Percentiles rank a stretch among this genome's conserved stretches.
phyloP scores from a whole-genome alignment of 2,329 filamentous ascomycete species.

The Capronia coronata region DNA sequence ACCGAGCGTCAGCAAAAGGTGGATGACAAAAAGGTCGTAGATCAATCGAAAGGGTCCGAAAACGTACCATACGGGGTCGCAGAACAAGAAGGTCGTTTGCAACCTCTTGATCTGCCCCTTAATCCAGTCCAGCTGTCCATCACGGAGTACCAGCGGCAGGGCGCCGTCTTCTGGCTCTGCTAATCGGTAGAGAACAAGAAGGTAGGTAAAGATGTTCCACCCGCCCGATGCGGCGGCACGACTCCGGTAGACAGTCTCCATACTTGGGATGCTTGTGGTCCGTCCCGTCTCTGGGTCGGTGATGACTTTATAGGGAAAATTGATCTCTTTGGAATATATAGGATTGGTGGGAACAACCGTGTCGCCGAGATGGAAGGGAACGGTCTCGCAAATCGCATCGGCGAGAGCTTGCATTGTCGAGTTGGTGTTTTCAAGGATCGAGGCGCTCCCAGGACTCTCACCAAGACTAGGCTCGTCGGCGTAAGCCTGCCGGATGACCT shows the following conservation, averaged over 20 bases:
- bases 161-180: constrained; percentile 26
- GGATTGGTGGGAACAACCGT: constrained; percentile 22
- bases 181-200: constrained; percentile 22
- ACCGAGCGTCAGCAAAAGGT: not conserved
- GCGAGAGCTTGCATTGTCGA: constrained; percentile 22
- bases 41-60: not conserved
- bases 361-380: constrained; percentile 27
- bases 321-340: constrained; percentile 15
- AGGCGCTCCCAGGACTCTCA: not conserved
- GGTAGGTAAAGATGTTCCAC: constrained; percentile 24
- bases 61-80: constrained; percentile 19
- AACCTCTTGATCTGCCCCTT: constrained; percentile 26
- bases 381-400: constrained; percentile 22
- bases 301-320: constrained; percentile 17
- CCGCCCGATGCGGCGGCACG: constrained; percentile 24
- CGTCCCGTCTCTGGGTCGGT: constrained; percentile 8
- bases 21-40: not conserved
- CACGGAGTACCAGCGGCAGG: constrained; percentile 19
- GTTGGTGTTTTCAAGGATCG: constrained; percentile 15
- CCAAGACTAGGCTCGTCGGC: constrained; percentile 14
- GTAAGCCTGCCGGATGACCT: constrained; percentile 23
- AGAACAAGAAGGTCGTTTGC: constrained; percentile 22
- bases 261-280: constrained; percentile 9
- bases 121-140: constrained; percentile 27
- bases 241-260: constrained; percentile 6